A percentile compares a stretch with the other conserved stretches of the same genome.
phyloP scores from a whole-genome alignment of 2,329 filamentous ascomycete species.

The Diplodia sapinea region DNA sequence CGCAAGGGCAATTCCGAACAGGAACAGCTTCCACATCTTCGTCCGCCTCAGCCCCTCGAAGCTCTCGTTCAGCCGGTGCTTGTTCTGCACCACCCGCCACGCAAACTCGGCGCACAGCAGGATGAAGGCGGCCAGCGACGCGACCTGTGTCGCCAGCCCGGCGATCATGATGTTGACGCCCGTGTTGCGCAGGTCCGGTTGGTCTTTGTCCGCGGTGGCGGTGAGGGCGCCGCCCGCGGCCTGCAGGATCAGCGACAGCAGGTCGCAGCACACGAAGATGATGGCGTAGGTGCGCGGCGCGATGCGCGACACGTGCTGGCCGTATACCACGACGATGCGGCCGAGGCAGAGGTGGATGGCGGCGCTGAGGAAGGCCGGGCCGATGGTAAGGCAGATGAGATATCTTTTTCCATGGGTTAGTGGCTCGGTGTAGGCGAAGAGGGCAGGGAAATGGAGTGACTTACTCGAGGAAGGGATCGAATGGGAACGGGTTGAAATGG shows the following conservation, averaged over 20 bases:
- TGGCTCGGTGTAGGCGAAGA: background rate
- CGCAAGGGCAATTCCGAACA: slow-evolving; percentile 43
- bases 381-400: slow-evolving; percentile 62
- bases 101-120: slow-evolving; percentile 48
- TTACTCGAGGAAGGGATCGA: slow-evolving; percentile 58
- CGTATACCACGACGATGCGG: slow-evolving; percentile 63
- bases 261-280: slow-evolving; percentile 65
- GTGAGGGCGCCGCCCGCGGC: slow-evolving; percentile 64
- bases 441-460: slow-evolving; percentile 30
- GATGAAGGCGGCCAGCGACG: slow-evolving; percentile 57
- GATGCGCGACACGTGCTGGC: slow-evolving; percentile 45
- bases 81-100: slow-evolving; percentile 26
- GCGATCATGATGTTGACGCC: slow-evolving; percentile 64
- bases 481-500: slow-evolving; percentile 58
- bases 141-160: slow-evolving; percentile 64
- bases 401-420: slow-evolving; percentile 51
- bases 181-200: slow-evolving; percentile 45
- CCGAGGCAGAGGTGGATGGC: slow-evolving; percentile 64
- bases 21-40: slow-evolving; percentile 16
- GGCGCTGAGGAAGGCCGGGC: slow-evolving; percentile 61
- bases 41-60: slow-evolving; percentile 5
- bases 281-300: slow-evolving; percentile 57
- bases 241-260: slow-evolving; percentile 65
- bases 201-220: slow-evolving; percentile 53
- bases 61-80: background rate